These are phyloP conservation scores for Rhizophora mangle DNA, from an alignment of 345 rosid species.

Conservation along the genomic window DNA sequence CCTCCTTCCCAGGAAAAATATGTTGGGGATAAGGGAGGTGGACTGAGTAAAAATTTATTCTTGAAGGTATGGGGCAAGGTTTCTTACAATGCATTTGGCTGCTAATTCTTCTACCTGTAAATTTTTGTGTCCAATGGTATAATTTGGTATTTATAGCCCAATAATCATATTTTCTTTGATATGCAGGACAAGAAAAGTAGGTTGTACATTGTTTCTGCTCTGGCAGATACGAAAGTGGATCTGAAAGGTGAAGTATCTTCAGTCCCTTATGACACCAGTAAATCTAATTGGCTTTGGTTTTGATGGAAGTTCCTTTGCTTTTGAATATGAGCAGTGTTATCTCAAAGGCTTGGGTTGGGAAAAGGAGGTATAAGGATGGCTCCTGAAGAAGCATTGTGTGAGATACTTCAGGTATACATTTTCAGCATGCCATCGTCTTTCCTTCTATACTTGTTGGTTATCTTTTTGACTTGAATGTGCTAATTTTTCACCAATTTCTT, in stretches of 20 bases:
- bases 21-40: conserved; percentile 63
- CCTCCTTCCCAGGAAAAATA: conserved; percentile 52
- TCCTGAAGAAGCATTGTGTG: conserved; percentile 77
- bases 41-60: conserved; percentile 75
- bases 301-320: conserved; percentile 36
- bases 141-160: too few relatives aligned
- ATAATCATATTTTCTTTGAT: conserved; percentile 14
- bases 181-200: conserved; percentile 85
- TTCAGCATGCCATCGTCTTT: background rate
- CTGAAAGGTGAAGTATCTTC: conserved; percentile 53
- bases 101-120: background rate
- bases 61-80: conserved; percentile 55
- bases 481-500: background rate
- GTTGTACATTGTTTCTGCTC: conserved; percentile 71
- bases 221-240: conserved; percentile 74
- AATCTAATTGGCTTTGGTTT: background rate
- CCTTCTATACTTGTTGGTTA: background rate
- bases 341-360: conserved; percentile 94
- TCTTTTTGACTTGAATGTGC: background rate
- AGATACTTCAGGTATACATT: conserved; percentile 59
- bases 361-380: conserved; percentile 95
- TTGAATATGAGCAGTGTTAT: conserved; percentile 58
- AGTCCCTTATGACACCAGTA: too few relatives aligned
- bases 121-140: background rate
- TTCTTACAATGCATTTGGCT: background rate